These are phyloP conservation scores for Xylaria scruposa DNA, from an alignment of 495 filamentous ascomycete species.

Conservation along the genomic window DNA sequence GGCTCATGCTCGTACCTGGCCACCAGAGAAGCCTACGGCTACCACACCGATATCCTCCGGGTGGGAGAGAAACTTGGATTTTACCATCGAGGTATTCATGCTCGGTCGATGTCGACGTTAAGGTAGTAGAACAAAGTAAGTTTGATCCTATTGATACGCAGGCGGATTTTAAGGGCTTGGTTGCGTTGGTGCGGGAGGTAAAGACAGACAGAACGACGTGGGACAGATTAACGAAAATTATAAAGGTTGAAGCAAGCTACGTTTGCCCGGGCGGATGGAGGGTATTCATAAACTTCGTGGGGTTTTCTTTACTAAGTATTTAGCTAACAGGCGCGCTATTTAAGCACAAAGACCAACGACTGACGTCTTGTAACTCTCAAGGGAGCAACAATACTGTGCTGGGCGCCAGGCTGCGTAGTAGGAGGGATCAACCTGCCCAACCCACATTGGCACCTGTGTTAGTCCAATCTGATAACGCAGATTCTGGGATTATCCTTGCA, in stretches of 20 bases:
- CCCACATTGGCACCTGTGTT: slow-evolving; percentile 18
- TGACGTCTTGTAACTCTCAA: slow-evolving; percentile 20
- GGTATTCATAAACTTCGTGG: slow-evolving; percentile 23
- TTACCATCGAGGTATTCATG: slow-evolving; percentile 70
- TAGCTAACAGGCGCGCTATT: slow-evolving; percentile 5
- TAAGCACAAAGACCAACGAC: slow-evolving; percentile 24
- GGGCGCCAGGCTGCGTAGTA: neutral
- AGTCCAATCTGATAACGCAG: slow-evolving; percentile 25
- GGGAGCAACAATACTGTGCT: neutral
- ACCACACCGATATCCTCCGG: slow-evolving; percentile 85
- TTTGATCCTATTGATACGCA: neutral
- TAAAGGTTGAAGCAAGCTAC: neutral
- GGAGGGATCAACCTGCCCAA: slow-evolving; percentile 11
- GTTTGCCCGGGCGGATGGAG: neutral
- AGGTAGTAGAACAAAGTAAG: neutral
- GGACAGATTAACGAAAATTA: neutral
- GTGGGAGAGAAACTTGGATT: slow-evolving; percentile 81
- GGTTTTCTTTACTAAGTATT: neutral
- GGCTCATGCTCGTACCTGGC: slow-evolving; percentile 70
- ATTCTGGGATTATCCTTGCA: slow-evolving; percentile 15
- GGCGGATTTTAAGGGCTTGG: neutral
- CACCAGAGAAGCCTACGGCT: slow-evolving; percentile 95
- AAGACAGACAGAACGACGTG: neutral
- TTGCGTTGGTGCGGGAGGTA: neutral
- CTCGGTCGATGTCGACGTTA: slow-evolving; percentile 10